phyloP scores from a whole-genome alignment of 768 basidiomycete species.

The Leccinum sublutescens region DNA sequence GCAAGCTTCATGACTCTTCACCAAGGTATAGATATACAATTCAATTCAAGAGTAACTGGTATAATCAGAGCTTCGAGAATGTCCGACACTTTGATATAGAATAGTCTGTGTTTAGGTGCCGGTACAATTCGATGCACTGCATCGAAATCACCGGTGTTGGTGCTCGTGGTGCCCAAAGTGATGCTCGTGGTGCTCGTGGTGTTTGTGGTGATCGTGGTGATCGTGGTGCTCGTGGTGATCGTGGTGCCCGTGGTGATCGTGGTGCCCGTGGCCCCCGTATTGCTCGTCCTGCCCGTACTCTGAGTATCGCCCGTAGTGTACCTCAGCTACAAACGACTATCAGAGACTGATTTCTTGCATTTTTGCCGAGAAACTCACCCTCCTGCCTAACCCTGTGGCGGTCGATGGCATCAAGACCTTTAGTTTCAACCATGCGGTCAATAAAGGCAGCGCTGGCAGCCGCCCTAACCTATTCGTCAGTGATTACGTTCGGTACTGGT shows the following conservation, averaged over 20 bases:
- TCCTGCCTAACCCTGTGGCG: constrained; percentile 40
- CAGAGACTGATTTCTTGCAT: background rate
- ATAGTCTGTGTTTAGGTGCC: background rate
- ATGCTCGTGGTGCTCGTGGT: background rate
- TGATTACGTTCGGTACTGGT: background rate
- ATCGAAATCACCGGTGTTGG: background rate
- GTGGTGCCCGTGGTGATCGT: background rate
- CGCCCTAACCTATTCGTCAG: constrained; percentile 38
- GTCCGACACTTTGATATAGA: constrained; percentile 9
- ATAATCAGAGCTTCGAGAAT: background rate
- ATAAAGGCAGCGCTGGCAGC: constrained; percentile 55
- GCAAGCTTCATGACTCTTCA: background rate
- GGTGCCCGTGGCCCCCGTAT: background rate
- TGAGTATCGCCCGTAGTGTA: background rate
- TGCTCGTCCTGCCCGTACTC: background rate
- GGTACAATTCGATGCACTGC: background rate
- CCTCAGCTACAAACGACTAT: constrained; percentile 10
- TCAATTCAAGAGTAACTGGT: background rate
- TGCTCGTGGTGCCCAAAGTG: background rate
- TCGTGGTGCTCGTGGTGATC: too few relatives aligned
- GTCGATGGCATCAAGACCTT: constrained; percentile 52
- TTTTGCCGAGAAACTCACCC: constrained; percentile 20
- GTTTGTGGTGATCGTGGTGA: background rate
- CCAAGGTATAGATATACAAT: background rate
- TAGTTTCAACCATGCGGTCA: constrained; percentile 55